Evolutionary conservation across 2,329 filamentous ascomycete genomes (phyloP), one percentile per base, ranked within the genome.

Genomic region (Hymenoscyphus fraxineus): DNA sequence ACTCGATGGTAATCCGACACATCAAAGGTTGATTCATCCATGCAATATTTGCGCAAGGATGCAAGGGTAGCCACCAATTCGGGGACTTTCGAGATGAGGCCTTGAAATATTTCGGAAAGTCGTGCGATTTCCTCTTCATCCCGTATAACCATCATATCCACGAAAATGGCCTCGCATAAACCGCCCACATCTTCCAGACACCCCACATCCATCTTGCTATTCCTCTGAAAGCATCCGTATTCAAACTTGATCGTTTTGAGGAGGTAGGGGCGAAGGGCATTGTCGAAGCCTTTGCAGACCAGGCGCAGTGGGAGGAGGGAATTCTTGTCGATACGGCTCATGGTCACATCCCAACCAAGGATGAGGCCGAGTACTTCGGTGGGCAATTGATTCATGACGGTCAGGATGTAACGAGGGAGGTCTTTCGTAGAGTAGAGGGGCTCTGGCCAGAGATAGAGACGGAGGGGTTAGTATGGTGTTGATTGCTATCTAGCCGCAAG

Each of bases 91-190:
- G 63, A 38, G n/a, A 70, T 63, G 9, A 83, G 73, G 3, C 74
- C 74, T 19, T 76, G 72, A 68, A 84, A 83, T 59, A 82, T 76
- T 41, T 78, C 76, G 27, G 76, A 75, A n/a, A 84, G 76, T 62
- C 79, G 80, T 22, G 77, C 76, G 38, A 83, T 80, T 70, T 84
- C 82, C 65, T 79, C 82, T 61, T 83, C 80, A 69, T 84, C 82
- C 68, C 82, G 78, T 44, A 84, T 72, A 16, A 83, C 77, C 80
- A 82, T 83, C 71, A 84, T 73, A 69, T 85, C 82, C 58, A 84
- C 76, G 64, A 80, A 82, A 4, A 85, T 69, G 38, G 80, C 79
- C 68, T 79, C 79, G 76, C 80, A 82, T n/a, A 81, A 74, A 38
- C 77, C 76, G 2, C 80, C 81, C 59, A 82, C 76, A 2, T 78